Conservation (phyloP, 1,284 basidiomycete genomes). For the Thelephora terrestris region DNA sequence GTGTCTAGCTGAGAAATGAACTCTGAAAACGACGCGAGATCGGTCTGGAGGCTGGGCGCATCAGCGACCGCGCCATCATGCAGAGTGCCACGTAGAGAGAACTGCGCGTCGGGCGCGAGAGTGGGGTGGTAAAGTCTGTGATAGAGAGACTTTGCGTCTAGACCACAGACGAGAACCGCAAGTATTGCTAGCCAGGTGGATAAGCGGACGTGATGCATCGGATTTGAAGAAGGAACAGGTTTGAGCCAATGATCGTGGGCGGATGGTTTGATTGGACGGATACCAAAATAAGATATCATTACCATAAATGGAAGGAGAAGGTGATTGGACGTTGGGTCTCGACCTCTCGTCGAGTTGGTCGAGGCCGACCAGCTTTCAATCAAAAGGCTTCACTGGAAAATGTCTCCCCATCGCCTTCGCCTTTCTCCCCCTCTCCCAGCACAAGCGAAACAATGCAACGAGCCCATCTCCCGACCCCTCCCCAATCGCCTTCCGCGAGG, state of each 20-base stretch:
- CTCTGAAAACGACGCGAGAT: conserved; percentile 29
- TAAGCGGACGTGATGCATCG: too few relatives aligned
- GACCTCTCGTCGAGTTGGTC: too few relatives aligned
- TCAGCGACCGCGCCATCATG: conserved; percentile 16
- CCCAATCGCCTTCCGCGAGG: conserved; percentile 29
- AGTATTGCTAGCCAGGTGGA: conserved; percentile 3
- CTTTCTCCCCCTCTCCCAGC: conserved; percentile 2
- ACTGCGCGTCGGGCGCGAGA: conserved; percentile 19
- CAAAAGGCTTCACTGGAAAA: neutral
- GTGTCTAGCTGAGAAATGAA: conserved; percentile 8
- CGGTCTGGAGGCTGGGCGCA: conserved; percentile 17
- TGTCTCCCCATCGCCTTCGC: neutral
- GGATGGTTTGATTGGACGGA: conserved; percentile 6
- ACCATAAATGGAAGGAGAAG: too few relatives aligned
- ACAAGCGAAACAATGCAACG: neutral
- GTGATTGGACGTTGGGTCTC: too few relatives aligned
- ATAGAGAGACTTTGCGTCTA: conserved; percentile 15
- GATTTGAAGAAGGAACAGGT: too few relatives aligned
- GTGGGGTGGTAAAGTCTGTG: conserved; percentile 33
- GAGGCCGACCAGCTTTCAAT: too few relatives aligned
- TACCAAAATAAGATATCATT: conserved; percentile 6
- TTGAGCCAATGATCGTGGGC: conserved; percentile 9
- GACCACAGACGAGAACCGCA: conserved; percentile 10
- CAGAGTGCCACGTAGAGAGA: conserved; percentile 25
- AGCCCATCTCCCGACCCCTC: conserved; percentile 33